Evolutionary conservation across 345 rosid species (phyloP).

Genomic region (Theobroma cacao): DNA sequence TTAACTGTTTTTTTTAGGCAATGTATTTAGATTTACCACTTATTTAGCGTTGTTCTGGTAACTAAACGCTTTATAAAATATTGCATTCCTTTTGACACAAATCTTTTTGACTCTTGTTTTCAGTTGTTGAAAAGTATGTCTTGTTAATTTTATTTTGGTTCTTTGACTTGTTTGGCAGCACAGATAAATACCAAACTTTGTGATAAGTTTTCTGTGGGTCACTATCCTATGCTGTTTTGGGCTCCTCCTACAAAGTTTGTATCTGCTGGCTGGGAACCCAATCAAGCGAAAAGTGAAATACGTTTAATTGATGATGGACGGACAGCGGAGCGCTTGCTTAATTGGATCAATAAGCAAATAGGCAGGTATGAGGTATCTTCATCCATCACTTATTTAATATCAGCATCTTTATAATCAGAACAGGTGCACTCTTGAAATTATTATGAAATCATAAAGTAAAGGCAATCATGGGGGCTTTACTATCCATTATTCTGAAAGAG

Average conservation of each 20-base stretch:
- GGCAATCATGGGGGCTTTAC: background rate
- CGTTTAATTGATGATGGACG: constrained; percentile 59
- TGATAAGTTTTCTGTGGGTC: constrained; percentile 76
- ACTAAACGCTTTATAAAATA: background rate
- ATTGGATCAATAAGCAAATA: constrained; percentile 82
- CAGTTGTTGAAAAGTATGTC: constrained; percentile 4
- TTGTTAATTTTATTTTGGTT: constrained; percentile 28
- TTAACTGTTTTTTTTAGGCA: background rate
- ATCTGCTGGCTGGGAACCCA: constrained; percentile 60
- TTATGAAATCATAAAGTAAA: constrained; percentile 4
- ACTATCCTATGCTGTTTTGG: constrained; percentile 96
- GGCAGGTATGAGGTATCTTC: constrained; percentile 60
- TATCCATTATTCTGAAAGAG: background rate
- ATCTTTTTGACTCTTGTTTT: constrained; percentile 6
- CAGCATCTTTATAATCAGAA: background rate
- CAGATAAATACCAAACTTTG: constrained; percentile 89
- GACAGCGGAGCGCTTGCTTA: constrained; percentile 79
- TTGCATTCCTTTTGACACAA: background rate
- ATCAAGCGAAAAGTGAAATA: constrained; percentile 58
- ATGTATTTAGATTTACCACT: background rate
- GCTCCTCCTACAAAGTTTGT: constrained; percentile 64
- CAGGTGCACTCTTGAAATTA: background rate
- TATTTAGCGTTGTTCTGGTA: background rate
- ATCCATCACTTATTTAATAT: constrained; percentile 7
- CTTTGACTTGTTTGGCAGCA: constrained; percentile 65